A percentile compares a stretch with the other conserved stretches of the same genome.
phyloP scores from a whole-genome alignment of 164 flowering plant species.

The Houttuynia cordata region DNA sequence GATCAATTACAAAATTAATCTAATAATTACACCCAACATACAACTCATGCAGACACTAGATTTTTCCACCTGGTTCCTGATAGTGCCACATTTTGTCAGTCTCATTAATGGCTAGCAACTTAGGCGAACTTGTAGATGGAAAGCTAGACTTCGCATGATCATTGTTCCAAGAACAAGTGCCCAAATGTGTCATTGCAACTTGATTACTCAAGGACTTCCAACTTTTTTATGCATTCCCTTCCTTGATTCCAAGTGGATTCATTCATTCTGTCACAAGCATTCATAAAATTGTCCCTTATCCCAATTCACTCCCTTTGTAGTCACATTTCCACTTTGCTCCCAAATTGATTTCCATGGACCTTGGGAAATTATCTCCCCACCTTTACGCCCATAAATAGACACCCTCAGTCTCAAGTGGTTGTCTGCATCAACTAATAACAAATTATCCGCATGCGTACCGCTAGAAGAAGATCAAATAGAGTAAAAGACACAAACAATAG shows the following conservation, averaged over 20 bases:
- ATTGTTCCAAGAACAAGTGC: conserved; percentile 17
- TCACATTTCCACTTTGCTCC: conserved; percentile 37
- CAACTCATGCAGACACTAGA: conserved; percentile 95
- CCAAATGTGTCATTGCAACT: conserved; percentile 10
- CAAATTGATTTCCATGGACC: conserved; percentile 24
- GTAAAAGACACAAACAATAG: neutral
- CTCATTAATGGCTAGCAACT: conserved; percentile 35
- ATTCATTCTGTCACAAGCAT: conserved; percentile 19
- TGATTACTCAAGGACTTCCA: conserved; percentile 22
- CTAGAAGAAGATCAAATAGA: neutral
- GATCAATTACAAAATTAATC: no score
- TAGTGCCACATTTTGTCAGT: conserved; percentile 86
- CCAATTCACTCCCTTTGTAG: conserved; percentile 25
- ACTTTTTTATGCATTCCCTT: conserved; percentile 21
- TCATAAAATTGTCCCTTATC: conserved; percentile 18
- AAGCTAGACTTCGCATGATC: conserved; percentile 17
- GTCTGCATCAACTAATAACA: conserved; percentile 24
- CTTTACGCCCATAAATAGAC: conserved; percentile 35
- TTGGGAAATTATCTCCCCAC: conserved; percentile 47
- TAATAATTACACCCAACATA: no score
- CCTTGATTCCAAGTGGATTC: conserved; percentile 39
- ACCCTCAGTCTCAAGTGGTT: conserved; percentile 33
- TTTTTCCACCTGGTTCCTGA: conserved; percentile 72
- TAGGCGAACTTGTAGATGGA: conserved; percentile 12
- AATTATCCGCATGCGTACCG: neutral